A percentile compares a stretch with the other conserved stretches of the same genome.
phyloP scores from a whole-genome alignment of 2,329 filamentous ascomycete species.

The Mycogone perniciosa region DNA sequence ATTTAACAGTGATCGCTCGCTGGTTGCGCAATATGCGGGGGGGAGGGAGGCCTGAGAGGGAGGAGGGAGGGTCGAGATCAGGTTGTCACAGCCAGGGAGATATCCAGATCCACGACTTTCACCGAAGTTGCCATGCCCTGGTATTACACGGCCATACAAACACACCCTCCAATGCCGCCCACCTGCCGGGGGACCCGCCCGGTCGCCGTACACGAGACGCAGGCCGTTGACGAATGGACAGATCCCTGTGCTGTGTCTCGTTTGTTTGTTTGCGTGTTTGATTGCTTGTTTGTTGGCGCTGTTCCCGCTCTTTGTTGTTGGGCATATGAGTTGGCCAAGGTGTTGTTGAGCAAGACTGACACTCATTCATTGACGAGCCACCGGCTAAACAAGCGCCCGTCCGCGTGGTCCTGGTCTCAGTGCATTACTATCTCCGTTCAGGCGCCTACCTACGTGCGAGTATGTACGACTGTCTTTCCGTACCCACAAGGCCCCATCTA shows the following conservation, averaged over 20 bases:
- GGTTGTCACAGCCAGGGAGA: constrained; percentile 3
- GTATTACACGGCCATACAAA: constrained; percentile 9
- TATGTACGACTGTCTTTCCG: not conserved
- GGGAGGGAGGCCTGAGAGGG: constrained; percentile 1
- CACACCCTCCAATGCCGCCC: constrained; percentile 4
- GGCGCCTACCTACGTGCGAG: not conserved
- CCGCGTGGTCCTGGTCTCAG: constrained; percentile 4
- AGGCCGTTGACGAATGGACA: constrained; percentile 9
- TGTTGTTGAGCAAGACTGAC: constrained; percentile 1
- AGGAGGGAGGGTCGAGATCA: constrained; percentile 1
- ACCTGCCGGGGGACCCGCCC: constrained; percentile 10
- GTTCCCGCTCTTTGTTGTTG: not conserved
- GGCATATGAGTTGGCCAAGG: not conserved
- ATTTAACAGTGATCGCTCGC: not conserved
- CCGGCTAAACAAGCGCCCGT: constrained; percentile 14
- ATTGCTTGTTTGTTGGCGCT: too few species aligned
- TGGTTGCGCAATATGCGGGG: not conserved
- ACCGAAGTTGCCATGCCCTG: constrained; percentile 14
- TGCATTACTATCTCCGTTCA: not conserved
- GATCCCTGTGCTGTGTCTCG: too few species aligned
- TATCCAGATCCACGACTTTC: constrained; percentile 12
- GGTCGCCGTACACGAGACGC: constrained; percentile 2
- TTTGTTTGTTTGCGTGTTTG: too few species aligned
- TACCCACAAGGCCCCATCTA: too few species aligned
- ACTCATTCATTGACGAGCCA: constrained; percentile 1